Percentiles rank a stretch among this genome's conserved stretches.
Conservation (phyloP, 2,329 filamentous ascomycete genomes). For the Ascosphaera apis region DNA sequence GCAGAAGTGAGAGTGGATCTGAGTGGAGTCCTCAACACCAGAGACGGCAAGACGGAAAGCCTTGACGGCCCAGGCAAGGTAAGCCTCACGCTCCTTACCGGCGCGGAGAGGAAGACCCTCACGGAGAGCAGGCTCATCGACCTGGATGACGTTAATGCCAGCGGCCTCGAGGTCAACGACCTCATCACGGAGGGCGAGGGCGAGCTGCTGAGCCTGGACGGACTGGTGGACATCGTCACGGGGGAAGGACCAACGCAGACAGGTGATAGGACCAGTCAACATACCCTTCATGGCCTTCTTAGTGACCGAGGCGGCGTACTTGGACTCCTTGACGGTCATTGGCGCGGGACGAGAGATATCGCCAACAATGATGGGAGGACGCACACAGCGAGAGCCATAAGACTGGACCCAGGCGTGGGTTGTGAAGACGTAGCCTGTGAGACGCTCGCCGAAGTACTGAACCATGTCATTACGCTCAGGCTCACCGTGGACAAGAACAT, state of each 20-base stretch:
- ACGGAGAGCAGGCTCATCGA: conserved; percentile 96
- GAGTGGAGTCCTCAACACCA: conserved; percentile 82
- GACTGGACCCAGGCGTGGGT: conserved; percentile 98
- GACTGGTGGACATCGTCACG: conserved; percentile 99
- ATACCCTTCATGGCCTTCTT: conserved; percentile 99
- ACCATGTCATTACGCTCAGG: conserved; percentile 99
- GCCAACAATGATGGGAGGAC: conserved; percentile 94
- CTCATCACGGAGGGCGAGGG: conserved; percentile 93
- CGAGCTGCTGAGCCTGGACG: conserved; percentile 94
- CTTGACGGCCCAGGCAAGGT: conserved; percentile 93
- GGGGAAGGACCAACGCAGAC: conserved; percentile 97
- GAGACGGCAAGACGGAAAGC: conserved; percentile 91
- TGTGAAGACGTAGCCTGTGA: conserved; percentile 95
- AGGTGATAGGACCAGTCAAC: conserved; percentile 97
- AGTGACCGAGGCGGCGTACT: conserved; percentile 88
- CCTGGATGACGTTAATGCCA: conserved; percentile 93
- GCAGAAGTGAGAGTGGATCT: conserved; percentile 99
- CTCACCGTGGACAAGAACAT: conserved; percentile 96
- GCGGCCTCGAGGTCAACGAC: conserved; percentile 94
- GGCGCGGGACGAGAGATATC: conserved; percentile 90
- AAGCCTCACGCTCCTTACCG: conserved; percentile 85
- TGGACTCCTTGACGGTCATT: conserved; percentile 99
- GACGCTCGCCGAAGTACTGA: conserved; percentile 96
- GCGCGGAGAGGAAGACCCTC: conserved; percentile 94
- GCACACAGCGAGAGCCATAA: conserved; percentile 95